Percentiles rank a stretch among this genome's conserved stretches.
Evolutionary conservation across 345 rosid genomes (phyloP).

Genomic region (Mercurialis annua): DNA sequence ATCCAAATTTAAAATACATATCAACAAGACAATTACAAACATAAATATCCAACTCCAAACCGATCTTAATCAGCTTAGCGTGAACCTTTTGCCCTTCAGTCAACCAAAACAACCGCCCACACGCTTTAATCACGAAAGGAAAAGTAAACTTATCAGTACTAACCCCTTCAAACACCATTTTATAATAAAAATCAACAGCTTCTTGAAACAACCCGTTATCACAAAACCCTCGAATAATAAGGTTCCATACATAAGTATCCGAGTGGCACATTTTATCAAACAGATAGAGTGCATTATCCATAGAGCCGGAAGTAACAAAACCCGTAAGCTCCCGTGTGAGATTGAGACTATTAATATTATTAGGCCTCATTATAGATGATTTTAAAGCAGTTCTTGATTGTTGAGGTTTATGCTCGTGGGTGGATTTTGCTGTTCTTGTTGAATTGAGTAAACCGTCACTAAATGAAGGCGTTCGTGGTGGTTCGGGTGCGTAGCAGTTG

Average conservation of each 20-base stretch:
- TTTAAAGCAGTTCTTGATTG: slow-evolving; percentile 6
- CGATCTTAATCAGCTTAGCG: slow-evolving; percentile 49
- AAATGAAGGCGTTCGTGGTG: slow-evolving; percentile 10
- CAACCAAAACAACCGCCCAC: slow-evolving; percentile 36
- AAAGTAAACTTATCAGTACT: slow-evolving; percentile 50
- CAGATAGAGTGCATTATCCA: slow-evolving; percentile 55
- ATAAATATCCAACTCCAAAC: slow-evolving; percentile 56
- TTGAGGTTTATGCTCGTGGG: background rate
- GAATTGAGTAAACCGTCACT: slow-evolving; percentile 14
- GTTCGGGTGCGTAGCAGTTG: slow-evolving; percentile 18
- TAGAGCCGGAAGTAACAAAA: slow-evolving; percentile 36
- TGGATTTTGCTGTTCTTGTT: slow-evolving; percentile 23
- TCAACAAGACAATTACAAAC: slow-evolving; percentile 30
- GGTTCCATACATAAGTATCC: slow-evolving; percentile 56
- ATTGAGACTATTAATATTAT: slow-evolving; percentile 20
- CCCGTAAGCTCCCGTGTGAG: slow-evolving; percentile 30
- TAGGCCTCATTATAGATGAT: slow-evolving; percentile 2
- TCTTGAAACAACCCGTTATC: slow-evolving; percentile 42
- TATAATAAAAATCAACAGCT: slow-evolving; percentile 36
- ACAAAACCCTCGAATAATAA: slow-evolving; percentile 58
- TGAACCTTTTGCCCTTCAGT: slow-evolving; percentile 52
- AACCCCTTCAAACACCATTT: slow-evolving; percentile 51
- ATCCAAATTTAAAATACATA: slow-evolving; percentile 18
- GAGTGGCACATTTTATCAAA: slow-evolving; percentile 58
- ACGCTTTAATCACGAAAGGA: slow-evolving; percentile 72